Percentiles rank a stretch among this genome's conserved stretches.
Evolutionary conservation across 257 asterid species (phyloP).

Genomic region (Plectranthus barbatus): DNA sequence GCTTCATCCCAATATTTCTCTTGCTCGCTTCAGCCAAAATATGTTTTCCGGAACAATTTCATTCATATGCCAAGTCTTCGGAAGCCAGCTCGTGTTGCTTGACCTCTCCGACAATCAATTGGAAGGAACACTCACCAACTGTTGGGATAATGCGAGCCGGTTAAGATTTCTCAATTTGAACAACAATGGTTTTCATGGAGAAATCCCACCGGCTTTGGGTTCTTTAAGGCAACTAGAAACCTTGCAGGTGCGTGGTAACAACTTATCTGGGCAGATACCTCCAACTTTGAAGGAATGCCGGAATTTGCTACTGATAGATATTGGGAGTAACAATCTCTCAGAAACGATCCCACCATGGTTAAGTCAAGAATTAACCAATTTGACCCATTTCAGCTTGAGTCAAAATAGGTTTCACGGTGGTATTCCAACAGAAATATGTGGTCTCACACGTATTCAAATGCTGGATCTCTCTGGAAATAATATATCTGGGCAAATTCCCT

Average conservation of each 20-base stretch:
- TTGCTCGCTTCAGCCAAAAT: too few species aligned
- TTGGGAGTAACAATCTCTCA: too few species aligned
- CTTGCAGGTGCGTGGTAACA: too few species aligned
- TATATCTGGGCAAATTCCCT: neutral
- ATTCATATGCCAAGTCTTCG: too few species aligned
- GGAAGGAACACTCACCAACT: constrained; percentile 18
- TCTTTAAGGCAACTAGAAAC: neutral
- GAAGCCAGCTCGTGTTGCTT: too few species aligned
- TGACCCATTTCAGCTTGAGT: constrained; percentile 17
- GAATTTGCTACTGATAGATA: too few species aligned
- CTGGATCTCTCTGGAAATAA: constrained; percentile 33
- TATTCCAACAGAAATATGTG: constrained; percentile 25
- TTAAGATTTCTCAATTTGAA: constrained; percentile 8
- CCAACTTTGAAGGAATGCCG: too few species aligned
- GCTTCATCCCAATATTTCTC: too few species aligned
- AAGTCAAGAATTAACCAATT: neutral
- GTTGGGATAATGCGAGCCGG: constrained; percentile 13
- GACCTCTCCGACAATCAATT: too few species aligned
- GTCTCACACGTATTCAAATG: constrained; percentile 20
- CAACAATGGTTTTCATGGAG: constrained; percentile 11
- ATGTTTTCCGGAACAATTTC: too few species aligned
- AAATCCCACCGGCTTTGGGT: constrained; percentile 15
- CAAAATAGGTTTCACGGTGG: constrained; percentile 19
- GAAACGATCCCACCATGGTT: constrained; percentile 4
- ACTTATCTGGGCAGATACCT: too few species aligned